Conservation (phyloP, 805 yeast species). For the Myxozyma kluyveri region DNA sequence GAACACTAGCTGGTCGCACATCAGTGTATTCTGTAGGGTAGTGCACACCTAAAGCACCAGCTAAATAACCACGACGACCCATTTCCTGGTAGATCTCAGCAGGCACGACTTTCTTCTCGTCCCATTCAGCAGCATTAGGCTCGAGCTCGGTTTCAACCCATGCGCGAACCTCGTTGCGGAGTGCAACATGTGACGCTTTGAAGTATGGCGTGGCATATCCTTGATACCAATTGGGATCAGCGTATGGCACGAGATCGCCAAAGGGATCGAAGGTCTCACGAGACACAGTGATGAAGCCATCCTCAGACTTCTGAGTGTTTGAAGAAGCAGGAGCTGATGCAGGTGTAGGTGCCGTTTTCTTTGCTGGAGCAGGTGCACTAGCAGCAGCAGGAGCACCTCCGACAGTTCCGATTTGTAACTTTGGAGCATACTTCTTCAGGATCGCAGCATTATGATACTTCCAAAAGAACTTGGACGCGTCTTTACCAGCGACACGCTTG, state of each 20-base stretch:
- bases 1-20: slow-evolving; percentile 39
- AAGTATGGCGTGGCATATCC: slow-evolving; percentile 42
- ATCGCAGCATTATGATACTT: slow-evolving; percentile 44
- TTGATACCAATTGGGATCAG: slow-evolving; percentile 44
- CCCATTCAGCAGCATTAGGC: slow-evolving; percentile 48
- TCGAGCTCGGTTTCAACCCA: slow-evolving; percentile 41
- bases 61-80: slow-evolving; percentile 43
- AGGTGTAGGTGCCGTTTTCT: slow-evolving; percentile 2
- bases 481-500: slow-evolving; percentile 69
- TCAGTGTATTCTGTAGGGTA: slow-evolving; percentile 42
- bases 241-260: slow-evolving; percentile 40
- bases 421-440: slow-evolving; percentile 31
- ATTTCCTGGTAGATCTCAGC: slow-evolving; percentile 34
- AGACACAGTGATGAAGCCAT: not conserved
- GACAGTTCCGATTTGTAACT: slow-evolving; percentile 30
- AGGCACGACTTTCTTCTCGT: slow-evolving; percentile 40
- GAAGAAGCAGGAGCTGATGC: slow-evolving; percentile 1
- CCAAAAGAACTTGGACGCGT: slow-evolving; percentile 66
- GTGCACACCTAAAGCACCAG: slow-evolving; percentile 41
- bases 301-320: not conserved
- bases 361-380: slow-evolving; percentile 11
- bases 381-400: slow-evolving; percentile 14
- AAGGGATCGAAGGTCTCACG: slow-evolving; percentile 21
- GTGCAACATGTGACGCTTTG: slow-evolving; percentile 43
- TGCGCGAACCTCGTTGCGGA: slow-evolving; percentile 42